These are phyloP conservation scores for Ormosia semicastrata DNA, from an alignment of 306 rosid species.

Conservation along the genomic window DNA sequence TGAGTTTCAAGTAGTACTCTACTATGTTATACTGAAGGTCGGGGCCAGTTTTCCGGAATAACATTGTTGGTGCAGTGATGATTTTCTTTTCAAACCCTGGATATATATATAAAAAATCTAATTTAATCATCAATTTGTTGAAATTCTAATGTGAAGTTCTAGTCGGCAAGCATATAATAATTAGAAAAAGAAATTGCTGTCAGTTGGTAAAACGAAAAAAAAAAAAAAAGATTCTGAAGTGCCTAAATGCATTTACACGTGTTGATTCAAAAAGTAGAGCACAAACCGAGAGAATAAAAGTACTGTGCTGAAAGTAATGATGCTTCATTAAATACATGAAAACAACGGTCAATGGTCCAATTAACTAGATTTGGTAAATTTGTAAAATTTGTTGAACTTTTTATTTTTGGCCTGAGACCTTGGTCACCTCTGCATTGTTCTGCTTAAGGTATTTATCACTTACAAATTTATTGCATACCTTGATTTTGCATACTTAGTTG, in stretches of 20 bases:
- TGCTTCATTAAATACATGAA: neutral
- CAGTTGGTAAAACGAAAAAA: neutral
- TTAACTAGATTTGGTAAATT: neutral
- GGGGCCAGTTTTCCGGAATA: conserved; percentile 13
- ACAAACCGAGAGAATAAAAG: neutral
- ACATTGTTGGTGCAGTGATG: conserved; percentile 7
- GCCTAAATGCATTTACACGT: conserved; percentile 14
- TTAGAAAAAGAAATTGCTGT: neutral
- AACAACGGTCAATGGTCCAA: neutral
- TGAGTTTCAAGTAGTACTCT: conserved; percentile 5
- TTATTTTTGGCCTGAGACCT: neutral
- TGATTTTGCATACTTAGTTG: neutral
- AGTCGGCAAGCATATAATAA: neutral
- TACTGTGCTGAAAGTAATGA: neutral
- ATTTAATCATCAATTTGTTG: neutral
- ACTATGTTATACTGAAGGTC: neutral
- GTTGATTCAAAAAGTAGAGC: neutral
- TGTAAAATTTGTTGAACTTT: neutral
- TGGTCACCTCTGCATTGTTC: conserved; percentile 7
- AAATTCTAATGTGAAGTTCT: neutral
- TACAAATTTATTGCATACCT: neutral
- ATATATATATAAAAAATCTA: neutral
- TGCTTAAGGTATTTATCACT: neutral
- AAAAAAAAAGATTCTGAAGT: neutral
- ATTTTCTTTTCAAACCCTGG: conserved; percentile 1